Evolutionary conservation across 306 rosid genomes (phyloP), one percentile per base, ranked within the genome.

Genomic region (Dalbergia cochinchinensis): DNA sequence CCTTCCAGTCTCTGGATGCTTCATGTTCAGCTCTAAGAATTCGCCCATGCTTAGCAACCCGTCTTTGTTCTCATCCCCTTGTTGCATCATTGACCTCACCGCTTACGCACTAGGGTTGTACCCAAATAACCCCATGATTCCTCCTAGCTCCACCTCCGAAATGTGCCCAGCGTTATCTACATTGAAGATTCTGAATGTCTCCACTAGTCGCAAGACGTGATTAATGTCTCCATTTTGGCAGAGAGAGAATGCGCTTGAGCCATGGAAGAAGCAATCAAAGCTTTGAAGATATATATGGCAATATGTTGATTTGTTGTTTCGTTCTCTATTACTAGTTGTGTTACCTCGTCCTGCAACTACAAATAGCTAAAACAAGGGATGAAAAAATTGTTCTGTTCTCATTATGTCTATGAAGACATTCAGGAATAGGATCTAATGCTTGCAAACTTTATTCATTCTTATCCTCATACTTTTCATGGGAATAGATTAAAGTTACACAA

Each of bases 141-240:
- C 97, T 0, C 91, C 88, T 0, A 91, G 89, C 86, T 93, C 97
- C 0, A 86, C 86, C 14, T 35, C 51, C 0, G 90, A 82, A n/a
- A 93, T 89, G 59, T 77, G 11, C 5, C 92, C 92, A 0, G 91
- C 92, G 47, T 86, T 91, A 91, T 93, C 92, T 0, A 66, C 80
- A 8, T 93, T 96, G 42, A 93, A 93, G 3, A 96, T 94, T 74
- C 81, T 65, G 71, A 91, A 91, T 6, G 94, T 89, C 74, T 91
- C 90, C 58, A 88, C 74, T 0, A 93, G 87, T 13, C 88, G 68
- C 0, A 80, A 59, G 12, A 89, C 88, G 13, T 89, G 90, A 33
- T 82, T 31, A 91, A 82, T 44, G 90, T 48, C 80, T 93, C 98
- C 4, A 75, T 85, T 78, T 91, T 90, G 3, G 85, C 73, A 11